phyloP scores from a whole-genome alignment of 1,284 basidiomycete genomes.

The Earliella scabrosa region DNA sequence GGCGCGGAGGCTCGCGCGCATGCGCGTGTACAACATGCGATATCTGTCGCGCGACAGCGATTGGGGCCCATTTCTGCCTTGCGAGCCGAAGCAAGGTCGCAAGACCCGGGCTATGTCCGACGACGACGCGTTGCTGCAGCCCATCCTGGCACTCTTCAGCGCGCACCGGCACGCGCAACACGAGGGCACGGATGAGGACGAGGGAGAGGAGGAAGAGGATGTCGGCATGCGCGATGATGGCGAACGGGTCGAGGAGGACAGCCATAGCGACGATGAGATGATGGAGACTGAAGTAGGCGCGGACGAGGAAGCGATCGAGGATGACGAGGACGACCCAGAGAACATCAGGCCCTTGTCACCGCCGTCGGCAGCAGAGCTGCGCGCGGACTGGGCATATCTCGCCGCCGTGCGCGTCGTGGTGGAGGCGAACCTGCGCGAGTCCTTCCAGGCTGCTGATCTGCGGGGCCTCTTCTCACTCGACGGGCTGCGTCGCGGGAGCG shows the following conservation, averaged over 20 bases:
- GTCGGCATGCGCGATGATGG: neutral
- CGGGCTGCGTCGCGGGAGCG: conserved; percentile 48
- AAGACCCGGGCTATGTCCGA: neutral
- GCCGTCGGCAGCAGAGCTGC: conserved; percentile 23
- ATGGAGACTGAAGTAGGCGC: conserved; percentile 1
- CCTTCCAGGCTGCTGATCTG: conserved; percentile 26
- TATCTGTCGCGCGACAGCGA: conserved; percentile 46
- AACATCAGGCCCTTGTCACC: neutral
- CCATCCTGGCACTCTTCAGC: conserved; percentile 15
- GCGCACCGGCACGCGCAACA: neutral
- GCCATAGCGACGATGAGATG: neutral
- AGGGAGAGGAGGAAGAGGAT: neutral
- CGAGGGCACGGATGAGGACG: neutral
- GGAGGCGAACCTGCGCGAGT: conserved; percentile 27
- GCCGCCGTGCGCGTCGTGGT: conserved; percentile 32
- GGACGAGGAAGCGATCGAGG: neutral
- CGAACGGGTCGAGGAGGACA: conserved; percentile 1
- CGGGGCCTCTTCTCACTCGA: conserved; percentile 44
- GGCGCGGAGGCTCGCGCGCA: conserved; percentile 46
- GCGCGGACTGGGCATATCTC: conserved; percentile 34
- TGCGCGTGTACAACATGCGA: conserved; percentile 49
- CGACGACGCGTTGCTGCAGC: conserved; percentile 17
- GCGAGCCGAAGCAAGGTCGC: conserved; percentile 11
- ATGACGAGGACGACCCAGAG: neutral
- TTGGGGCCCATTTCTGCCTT: conserved; percentile 50